Conservation (phyloP, 2,329 filamentous ascomycete genomes). For the Beauveria scarabaeidicola region DNA sequence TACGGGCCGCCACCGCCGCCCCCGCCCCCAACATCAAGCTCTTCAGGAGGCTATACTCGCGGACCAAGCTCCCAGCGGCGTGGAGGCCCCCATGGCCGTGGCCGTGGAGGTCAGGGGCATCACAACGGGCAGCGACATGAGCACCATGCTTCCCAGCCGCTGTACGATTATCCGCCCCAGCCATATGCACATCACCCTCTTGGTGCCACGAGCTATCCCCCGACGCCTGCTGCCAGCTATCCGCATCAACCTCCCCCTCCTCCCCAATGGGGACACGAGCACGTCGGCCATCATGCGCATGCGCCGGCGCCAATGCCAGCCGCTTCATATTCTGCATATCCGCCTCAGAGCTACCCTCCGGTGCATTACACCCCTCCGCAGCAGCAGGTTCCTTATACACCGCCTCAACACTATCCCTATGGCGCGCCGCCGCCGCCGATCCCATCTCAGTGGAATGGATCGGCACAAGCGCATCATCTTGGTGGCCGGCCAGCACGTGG, state of each 20-base stretch:
- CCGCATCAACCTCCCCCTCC: slow-evolving; percentile 25
- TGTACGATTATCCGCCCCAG: slow-evolving; percentile 38
- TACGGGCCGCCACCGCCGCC: slow-evolving; percentile 45
- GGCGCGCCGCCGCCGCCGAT: slow-evolving; percentile 26
- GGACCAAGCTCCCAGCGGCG: slow-evolving; percentile 22
- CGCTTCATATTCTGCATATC: slow-evolving; percentile 51
- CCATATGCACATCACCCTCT: slow-evolving; percentile 25
- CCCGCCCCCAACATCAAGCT: slow-evolving; percentile 27
- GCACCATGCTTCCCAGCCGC: slow-evolving; percentile 25
- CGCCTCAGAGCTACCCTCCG: slow-evolving; percentile 42
- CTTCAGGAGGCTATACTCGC: slow-evolving; percentile 27
- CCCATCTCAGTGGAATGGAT: slow-evolving; percentile 27
- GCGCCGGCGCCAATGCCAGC: slow-evolving; percentile 39
- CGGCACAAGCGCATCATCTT: slow-evolving; percentile 26
- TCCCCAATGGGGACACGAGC: slow-evolving; percentile 35
- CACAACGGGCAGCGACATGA: slow-evolving; percentile 30
- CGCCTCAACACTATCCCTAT: slow-evolving; percentile 32
- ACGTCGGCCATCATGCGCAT: slow-evolving; percentile 33
- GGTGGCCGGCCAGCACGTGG: slow-evolving; percentile 31
- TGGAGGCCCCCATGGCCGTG: slow-evolving; percentile 23
- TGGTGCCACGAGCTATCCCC: slow-evolving; percentile 24
- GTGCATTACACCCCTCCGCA: slow-evolving; percentile 30
- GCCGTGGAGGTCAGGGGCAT: slow-evolving; percentile 31
- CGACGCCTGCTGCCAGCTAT: slow-evolving; percentile 29
- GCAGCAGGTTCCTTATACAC: slow-evolving; percentile 36